These are phyloP conservation scores for Durusdinium trenchii DNA, from an alignment of 73 alveolate genomes.

Conservation along the genomic window DNA sequence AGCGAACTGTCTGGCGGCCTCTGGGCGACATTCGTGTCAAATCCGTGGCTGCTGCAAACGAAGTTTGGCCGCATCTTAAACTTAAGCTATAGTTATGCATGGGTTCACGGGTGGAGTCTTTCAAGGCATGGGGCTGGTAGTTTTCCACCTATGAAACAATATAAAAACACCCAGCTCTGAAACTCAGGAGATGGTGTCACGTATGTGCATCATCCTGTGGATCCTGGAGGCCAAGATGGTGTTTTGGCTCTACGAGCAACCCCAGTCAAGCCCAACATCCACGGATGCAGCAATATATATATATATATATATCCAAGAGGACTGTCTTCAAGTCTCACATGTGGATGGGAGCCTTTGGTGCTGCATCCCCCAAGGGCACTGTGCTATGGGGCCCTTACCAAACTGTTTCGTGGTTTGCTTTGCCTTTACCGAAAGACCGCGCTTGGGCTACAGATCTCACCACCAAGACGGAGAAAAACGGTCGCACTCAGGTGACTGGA, in stretches of 20 bases:
- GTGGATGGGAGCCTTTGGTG: not conserved
- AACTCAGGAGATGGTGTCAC: not conserved
- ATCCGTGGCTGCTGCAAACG: too few relatives aligned
- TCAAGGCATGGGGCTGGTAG: not conserved
- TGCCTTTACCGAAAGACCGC: not conserved
- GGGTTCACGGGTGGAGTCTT: too few relatives aligned
- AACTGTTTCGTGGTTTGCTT: not conserved
- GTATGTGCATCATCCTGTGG: not conserved
- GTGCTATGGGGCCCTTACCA: not conserved
- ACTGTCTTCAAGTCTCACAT: not conserved
- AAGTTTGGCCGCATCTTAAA: too few relatives aligned
- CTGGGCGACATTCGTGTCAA: not conserved
- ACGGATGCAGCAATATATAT: not conserved
- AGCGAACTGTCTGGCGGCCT: not conserved
- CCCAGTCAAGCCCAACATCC: slow-evolving; percentile 13
- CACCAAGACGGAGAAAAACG: not conserved
- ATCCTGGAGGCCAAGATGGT: not conserved
- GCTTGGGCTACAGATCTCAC: not conserved
- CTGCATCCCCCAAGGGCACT: not conserved
- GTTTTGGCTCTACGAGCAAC: slow-evolving; percentile 6
- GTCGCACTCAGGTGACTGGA: not conserved
- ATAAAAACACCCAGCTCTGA: too few relatives aligned
- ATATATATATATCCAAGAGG: too few relatives aligned
- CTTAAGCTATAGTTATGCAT: not conserved
- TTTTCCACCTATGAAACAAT: not conserved